A percentile compares a stretch with the other conserved stretches of the same genome.
These are phyloP conservation scores for Corchorus olitorius DNA, from an alignment of 345 rosid genomes.

Conservation along the genomic window DNA sequence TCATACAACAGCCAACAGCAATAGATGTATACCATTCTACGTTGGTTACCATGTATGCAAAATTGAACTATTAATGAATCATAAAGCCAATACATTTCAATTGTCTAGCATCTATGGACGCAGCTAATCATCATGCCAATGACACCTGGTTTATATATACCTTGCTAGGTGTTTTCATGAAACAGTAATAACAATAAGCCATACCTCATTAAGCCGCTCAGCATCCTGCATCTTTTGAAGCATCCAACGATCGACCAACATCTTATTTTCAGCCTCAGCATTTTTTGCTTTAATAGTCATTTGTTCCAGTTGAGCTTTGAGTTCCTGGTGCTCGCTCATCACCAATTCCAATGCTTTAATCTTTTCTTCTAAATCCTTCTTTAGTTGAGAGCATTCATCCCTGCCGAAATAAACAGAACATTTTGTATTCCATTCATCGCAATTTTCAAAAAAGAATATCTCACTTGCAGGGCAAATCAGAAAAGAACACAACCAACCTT, in stretches of 20 bases:
- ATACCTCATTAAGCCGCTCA: constrained; percentile 98
- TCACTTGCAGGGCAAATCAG: not conserved
- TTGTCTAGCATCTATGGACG: not conserved
- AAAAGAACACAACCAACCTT: constrained; percentile 44
- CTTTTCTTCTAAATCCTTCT: constrained; percentile 67
- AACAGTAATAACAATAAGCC: constrained; percentile 5
- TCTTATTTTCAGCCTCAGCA: constrained; percentile 89
- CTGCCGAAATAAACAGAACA: constrained; percentile 36
- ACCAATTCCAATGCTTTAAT: constrained; percentile 62
- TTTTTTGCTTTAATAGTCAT: constrained; percentile 63
- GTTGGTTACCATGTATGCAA: not conserved
- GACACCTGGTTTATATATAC: not conserved
- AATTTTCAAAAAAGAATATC: not conserved
- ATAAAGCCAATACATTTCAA: not conserved
- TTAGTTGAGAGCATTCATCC: constrained; percentile 60
- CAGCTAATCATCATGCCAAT: not conserved
- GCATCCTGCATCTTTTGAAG: constrained; percentile 97
- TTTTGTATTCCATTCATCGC: constrained; percentile 2
- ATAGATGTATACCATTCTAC: not conserved
- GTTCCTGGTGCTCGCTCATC: constrained; percentile 59
- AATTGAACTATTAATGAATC: not conserved
- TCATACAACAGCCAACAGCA: not conserved
- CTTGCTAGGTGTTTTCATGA: not conserved
- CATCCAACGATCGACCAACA: constrained; percentile 96
- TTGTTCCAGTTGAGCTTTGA: constrained; percentile 62